Base-by-base conservation (phyloP, 2,329 filamentous ascomycete genomes). In the Cladosporium sp. region DNA sequence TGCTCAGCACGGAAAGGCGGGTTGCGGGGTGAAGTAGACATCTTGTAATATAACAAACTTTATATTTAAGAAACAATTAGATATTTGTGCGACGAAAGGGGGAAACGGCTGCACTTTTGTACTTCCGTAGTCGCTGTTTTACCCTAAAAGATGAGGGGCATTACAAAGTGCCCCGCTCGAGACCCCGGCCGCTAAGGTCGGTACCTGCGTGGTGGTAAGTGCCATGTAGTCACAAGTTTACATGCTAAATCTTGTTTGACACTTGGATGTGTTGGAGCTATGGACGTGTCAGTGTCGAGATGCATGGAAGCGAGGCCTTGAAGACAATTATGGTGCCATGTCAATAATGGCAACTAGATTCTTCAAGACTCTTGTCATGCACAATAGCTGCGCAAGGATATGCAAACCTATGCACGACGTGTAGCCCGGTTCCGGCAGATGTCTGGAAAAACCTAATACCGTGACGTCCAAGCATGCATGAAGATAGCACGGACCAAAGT, bases 1-100 rank as follows among this genome's bases (percentile, higher is more conserved):
- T 90, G 88, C 74, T 90, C 88, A 56, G 86, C 85, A 66, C 87
- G 81, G 73, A 88, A 89, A 40, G 84, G 86, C 25, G 83, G 82
- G 59, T 75, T 70, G 59, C 74, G 74, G 70, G 75, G 65, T 37
- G 65, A 69, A 17, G 54, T 39, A 67, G 61, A 67, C 65, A 61
- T 68, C 63, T 22, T 68, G 62, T 14, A 66, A 36, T 45, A 39
- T 20, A 34, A 40, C 45, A 55, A 19, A 36, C 34, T 39, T 38
- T 28, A 19, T 12, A 12, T 12, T 12, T 34, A 34, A 9, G 8
- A 8, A 34, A 42, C 12, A 38, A 3, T 40, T 40, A 40, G 5
- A 3, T 40, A 19, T 40, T 7, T 40, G 15, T 40, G 15, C 5
- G 19, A 22, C 47, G 30, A 30, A 37, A 30, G 8, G 15, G 47